phyloP scores from a whole-genome alignment of 495 filamentous ascomycete genomes.

The Neurospora sp. region DNA sequence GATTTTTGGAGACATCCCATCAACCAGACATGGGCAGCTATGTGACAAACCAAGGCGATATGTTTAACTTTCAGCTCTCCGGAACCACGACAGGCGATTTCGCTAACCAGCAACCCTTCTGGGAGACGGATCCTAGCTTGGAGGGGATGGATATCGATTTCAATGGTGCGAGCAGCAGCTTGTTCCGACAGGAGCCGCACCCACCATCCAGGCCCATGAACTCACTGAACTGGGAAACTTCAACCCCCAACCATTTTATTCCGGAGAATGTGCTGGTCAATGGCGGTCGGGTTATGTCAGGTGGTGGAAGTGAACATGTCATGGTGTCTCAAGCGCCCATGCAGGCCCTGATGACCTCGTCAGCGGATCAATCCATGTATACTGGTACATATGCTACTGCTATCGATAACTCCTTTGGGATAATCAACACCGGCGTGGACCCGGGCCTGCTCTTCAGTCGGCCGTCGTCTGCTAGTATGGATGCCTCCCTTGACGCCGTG shows the following conservation, averaged over 20 bases:
- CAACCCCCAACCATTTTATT: slow-evolving; percentile 37
- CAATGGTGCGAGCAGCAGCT: slow-evolving; percentile 18
- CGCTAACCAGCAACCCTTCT: slow-evolving; percentile 58
- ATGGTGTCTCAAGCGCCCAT: slow-evolving; percentile 33
- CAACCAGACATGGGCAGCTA: slow-evolving; percentile 31
- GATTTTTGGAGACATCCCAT: slow-evolving; percentile 32
- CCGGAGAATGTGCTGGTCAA: slow-evolving; percentile 21
- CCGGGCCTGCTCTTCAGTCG: slow-evolving; percentile 38
- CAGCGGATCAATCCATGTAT: slow-evolving; percentile 29
- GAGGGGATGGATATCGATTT: slow-evolving; percentile 50
- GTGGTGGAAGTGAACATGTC: slow-evolving; percentile 19
- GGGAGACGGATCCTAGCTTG: slow-evolving; percentile 54
- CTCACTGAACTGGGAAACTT: slow-evolving; percentile 41
- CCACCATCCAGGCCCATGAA: slow-evolving; percentile 27
- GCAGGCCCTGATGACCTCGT: slow-evolving; percentile 25
- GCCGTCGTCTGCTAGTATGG: slow-evolving; percentile 34
- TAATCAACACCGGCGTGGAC: slow-evolving; percentile 28
- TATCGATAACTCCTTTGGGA: slow-evolving; percentile 33
- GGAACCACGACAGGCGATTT: slow-evolving; percentile 63
- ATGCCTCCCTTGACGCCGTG: slow-evolving; percentile 23
- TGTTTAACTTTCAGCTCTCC: slow-evolving; percentile 59
- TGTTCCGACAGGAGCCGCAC: slow-evolving; percentile 25
- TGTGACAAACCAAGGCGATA: slow-evolving; percentile 27
- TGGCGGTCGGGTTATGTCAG: slow-evolving; percentile 17
- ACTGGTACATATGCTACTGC: slow-evolving; percentile 26